These are phyloP conservation scores for Garcia nutans DNA, from an alignment of 345 rosid species.

Conservation along the genomic window DNA sequence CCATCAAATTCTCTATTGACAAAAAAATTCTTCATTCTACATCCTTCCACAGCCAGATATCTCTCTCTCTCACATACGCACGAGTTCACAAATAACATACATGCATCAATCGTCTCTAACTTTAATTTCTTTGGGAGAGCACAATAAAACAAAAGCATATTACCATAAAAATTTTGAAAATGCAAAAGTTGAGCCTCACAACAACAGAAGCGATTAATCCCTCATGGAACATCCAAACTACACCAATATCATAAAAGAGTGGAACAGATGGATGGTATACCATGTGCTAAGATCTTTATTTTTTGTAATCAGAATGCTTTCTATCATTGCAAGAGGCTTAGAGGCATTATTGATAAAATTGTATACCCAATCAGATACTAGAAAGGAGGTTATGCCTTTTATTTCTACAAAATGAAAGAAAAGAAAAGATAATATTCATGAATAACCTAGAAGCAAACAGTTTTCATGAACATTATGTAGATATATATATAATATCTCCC, in stretches of 20 bases:
- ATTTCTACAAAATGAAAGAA: neutral
- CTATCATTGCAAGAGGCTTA: neutral
- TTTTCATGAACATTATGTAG: neutral
- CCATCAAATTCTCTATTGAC: no score
- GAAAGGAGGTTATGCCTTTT: neutral
- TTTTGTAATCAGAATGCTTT: neutral
- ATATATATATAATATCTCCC: no score
- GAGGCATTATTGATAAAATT: neutral
- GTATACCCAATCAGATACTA: neutral
- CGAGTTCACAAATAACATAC: neutral
- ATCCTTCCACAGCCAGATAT: no score
- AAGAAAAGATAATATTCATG: neutral
- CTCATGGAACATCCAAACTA: neutral
- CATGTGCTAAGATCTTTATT: no score
- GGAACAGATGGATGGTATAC: neutral
- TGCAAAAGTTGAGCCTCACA: neutral
- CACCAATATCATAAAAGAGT: neutral
- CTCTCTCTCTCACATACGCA: neutral
- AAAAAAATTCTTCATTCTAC: no score
- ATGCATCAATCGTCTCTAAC: neutral
- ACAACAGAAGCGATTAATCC: neutral
- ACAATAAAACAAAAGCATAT: neutral
- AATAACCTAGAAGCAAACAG: neutral
- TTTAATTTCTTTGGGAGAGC: no score
- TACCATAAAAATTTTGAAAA: neutral